Evolutionary conservation across 2,329 filamentous ascomycete genomes (phyloP).

Genomic region (Colletotrichum trifolii): DNA sequence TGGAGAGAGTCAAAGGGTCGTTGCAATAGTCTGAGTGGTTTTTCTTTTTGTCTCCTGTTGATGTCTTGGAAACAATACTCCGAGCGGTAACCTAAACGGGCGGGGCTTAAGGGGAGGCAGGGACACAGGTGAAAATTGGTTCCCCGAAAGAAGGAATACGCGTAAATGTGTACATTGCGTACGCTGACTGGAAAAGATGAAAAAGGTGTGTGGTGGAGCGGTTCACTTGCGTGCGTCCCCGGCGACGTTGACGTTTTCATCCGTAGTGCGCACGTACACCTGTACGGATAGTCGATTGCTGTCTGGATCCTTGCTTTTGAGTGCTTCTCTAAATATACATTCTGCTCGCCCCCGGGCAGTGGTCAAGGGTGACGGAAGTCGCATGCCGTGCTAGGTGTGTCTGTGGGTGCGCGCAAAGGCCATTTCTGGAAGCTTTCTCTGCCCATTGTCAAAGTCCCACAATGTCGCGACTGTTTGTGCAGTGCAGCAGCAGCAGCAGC

Average conservation of each 20-base stretch:
- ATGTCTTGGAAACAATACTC: background rate
- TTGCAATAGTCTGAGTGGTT: background rate
- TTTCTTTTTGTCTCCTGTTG: background rate
- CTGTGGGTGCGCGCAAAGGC: background rate
- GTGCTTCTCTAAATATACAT: background rate
- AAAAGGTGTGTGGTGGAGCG: background rate
- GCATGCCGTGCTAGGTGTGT: too few species aligned
- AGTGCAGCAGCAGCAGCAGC: background rate
- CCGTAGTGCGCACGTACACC: background rate
- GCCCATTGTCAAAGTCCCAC: slow-evolving; percentile 10
- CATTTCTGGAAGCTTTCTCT: slow-evolving; percentile 30
- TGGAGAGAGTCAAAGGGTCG: background rate
- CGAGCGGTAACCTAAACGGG: slow-evolving; percentile 15
- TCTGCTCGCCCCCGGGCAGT: background rate
- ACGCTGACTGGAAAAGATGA: background rate
- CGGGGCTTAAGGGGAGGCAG: background rate
- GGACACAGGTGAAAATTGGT: too few species aligned
- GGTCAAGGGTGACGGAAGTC: too few species aligned
- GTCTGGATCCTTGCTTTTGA: background rate
- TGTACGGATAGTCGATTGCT: background rate
- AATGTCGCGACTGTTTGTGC: background rate
- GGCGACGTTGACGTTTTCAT: slow-evolving; percentile 23
- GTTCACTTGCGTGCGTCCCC: slow-evolving; percentile 17
- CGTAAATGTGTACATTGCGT: background rate
- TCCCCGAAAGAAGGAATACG: background rate